Evolutionary conservation across 2,329 filamentous ascomycete genomes (phyloP).

Genomic region (Fusarium beomiforme): DNA sequence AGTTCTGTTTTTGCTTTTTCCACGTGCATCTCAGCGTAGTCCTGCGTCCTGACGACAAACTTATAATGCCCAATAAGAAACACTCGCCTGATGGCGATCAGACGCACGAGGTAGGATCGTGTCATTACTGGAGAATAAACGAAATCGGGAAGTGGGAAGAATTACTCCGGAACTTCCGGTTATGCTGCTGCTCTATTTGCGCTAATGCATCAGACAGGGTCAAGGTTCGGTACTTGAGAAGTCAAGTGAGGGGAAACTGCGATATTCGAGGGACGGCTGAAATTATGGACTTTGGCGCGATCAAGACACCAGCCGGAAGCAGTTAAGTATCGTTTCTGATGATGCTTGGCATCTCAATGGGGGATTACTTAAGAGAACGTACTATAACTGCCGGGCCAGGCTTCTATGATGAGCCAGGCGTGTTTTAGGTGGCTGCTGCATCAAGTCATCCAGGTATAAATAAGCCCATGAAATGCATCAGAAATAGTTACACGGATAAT

Average conservation of each 20-base stretch:
- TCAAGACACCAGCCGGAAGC: background rate
- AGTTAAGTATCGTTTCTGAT: background rate
- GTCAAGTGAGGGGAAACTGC: background rate
- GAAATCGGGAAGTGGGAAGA: background rate
- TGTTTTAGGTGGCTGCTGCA: background rate
- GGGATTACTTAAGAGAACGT: background rate
- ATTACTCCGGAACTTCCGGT: background rate
- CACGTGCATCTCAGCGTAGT: background rate
- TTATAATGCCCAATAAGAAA: background rate
- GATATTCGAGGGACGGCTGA: background rate
- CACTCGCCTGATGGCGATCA: background rate
- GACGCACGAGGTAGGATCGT: background rate
- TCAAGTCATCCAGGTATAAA: background rate
- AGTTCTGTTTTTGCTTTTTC: background rate
- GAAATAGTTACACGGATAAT: background rate
- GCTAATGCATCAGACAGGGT: background rate
- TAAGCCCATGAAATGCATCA: no score
- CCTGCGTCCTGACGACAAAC: background rate
- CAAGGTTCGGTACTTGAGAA: background rate
- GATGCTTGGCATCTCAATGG: background rate
- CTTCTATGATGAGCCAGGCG: background rate
- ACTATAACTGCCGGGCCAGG: background rate
- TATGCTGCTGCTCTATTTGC: background rate
- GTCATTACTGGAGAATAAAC: background rate
- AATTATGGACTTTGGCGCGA: background rate